Conservation (phyloP, 192 early-diverging fungal genomes). For the Rhizoclosmatium globosum region DNA sequence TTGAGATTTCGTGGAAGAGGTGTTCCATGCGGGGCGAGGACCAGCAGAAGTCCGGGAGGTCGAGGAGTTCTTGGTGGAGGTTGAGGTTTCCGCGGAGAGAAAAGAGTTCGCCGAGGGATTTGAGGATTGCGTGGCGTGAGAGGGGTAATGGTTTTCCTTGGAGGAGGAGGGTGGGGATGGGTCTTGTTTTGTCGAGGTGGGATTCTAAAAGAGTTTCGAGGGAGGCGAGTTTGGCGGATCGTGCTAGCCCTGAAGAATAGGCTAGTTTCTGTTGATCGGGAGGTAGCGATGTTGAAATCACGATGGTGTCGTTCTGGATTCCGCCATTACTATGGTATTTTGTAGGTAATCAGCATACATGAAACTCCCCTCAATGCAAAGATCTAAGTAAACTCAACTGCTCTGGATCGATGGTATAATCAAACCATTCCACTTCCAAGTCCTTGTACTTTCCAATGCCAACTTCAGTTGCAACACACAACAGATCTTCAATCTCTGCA, state of each 20-base stretch:
- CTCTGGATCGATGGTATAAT: constrained; percentile 52
- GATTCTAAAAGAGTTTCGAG: constrained; percentile 64
- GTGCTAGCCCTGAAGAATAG: constrained; percentile 66
- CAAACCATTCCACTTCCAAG: constrained; percentile 61
- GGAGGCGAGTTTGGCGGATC: constrained; percentile 61
- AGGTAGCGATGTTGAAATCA: constrained; percentile 56
- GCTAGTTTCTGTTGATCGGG: constrained; percentile 60
- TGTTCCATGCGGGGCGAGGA: constrained; percentile 58
- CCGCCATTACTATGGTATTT: constrained; percentile 45
- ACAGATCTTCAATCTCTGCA: constrained; percentile 49
- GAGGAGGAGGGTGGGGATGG: constrained; percentile 59
- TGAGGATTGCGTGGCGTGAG: constrained; percentile 52
- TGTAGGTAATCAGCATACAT: no score
- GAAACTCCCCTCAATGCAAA: not conserved
- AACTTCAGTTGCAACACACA: constrained; percentile 51
- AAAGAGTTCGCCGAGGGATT: constrained; percentile 61
- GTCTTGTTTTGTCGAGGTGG: constrained; percentile 54
- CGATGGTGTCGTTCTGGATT: constrained; percentile 57
- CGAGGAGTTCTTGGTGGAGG: constrained; percentile 66
- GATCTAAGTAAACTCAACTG: constrained; percentile 35
- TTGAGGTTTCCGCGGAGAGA: constrained; percentile 60
- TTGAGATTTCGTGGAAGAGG: constrained; percentile 52
- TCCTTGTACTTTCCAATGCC: constrained; percentile 50
- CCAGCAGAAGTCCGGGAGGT: constrained; percentile 72
- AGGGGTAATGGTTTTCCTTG: constrained; percentile 58